Evolutionary conservation across 2,329 filamentous ascomycete species (phyloP).

Genomic region (Aspergillus piperis): DNA sequence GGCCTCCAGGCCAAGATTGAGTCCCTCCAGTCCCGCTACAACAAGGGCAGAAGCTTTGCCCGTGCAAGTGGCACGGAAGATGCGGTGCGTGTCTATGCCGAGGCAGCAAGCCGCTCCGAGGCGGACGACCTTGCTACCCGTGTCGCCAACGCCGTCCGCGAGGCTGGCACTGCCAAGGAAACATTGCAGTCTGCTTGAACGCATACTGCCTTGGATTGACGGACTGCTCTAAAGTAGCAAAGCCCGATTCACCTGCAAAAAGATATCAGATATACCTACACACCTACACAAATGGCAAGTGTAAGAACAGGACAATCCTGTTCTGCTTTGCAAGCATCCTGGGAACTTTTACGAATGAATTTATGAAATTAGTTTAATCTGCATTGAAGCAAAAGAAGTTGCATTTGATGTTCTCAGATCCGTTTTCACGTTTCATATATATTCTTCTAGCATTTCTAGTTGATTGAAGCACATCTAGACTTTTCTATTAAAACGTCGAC

Average conservation of each 20-base stretch:
- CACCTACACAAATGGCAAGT: not conserved
- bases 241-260: not conserved
- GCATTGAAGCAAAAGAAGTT: slow-evolving; percentile 6
- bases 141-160: slow-evolving; percentile 73
- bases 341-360: slow-evolving; percentile 9
- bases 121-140: slow-evolving; percentile 87
- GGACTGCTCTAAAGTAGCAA: not conserved
- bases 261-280: not conserved
- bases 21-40: slow-evolving; percentile 83
- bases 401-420: not conserved
- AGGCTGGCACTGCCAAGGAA: slow-evolving; percentile 44
- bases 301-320: not conserved
- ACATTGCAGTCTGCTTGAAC: slow-evolving; percentile 16
- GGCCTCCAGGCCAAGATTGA: slow-evolving; percentile 87
- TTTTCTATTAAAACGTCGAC: not conserved
- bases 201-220: not conserved
- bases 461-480: not conserved
- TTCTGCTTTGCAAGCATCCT: not conserved
- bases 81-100: slow-evolving; percentile 91
- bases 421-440: not conserved
- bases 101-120: slow-evolving; percentile 85
- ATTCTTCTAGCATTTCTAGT: not conserved
- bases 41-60: slow-evolving; percentile 84
- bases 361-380: slow-evolving; percentile 9
- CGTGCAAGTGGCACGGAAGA: slow-evolving; percentile 95